Percentiles rank a stretch among this genome's conserved stretches.
These are phyloP conservation scores for Lentinus tigrinus DNA, from an alignment of 768 basidiomycete genomes.

Conservation along the genomic window DNA sequence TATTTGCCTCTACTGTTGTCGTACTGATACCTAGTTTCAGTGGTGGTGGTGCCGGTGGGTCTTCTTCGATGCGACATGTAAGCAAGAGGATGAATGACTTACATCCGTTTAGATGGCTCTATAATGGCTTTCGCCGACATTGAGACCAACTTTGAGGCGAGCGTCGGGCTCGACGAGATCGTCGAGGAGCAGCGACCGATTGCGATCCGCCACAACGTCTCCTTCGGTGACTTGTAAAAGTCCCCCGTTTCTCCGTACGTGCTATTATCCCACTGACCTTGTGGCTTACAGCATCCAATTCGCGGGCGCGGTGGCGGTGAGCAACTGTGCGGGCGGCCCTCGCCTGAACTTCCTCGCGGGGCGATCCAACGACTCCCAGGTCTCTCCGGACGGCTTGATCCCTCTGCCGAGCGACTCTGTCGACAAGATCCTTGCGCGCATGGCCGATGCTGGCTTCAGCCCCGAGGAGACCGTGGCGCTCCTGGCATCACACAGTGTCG, in stretches of 20 bases:
- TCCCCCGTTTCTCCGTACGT: background rate
- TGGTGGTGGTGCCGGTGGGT: slow-evolving; percentile 9
- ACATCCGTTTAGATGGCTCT: slow-evolving; percentile 40
- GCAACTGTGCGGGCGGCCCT: slow-evolving; percentile 26
- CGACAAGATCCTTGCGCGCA: slow-evolving; percentile 10
- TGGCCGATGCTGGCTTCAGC: slow-evolving; percentile 8
- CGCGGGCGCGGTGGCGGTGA: slow-evolving; percentile 27
- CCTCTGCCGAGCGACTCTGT: slow-evolving; percentile 19
- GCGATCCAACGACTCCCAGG: slow-evolving; percentile 21
- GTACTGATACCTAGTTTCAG: background rate
- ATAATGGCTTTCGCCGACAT: slow-evolving; percentile 44
- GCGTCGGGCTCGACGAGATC: slow-evolving; percentile 39
- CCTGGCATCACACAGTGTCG: slow-evolving; percentile 25
- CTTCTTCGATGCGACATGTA: too few relatives aligned
- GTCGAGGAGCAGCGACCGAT: slow-evolving; percentile 13
- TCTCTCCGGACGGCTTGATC: slow-evolving; percentile 16
- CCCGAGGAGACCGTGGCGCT: slow-evolving; percentile 12
- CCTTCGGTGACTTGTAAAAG: slow-evolving; percentile 14
- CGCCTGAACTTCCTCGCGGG: slow-evolving; percentile 27
- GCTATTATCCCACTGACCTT: background rate
- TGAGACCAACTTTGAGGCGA: slow-evolving; percentile 43
- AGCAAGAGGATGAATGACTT: too few relatives aligned
- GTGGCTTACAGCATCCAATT: slow-evolving; percentile 36
- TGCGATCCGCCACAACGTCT: slow-evolving; percentile 8
- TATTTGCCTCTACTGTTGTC: background rate